Evolutionary conservation across 371 early-diverging fungal species (phyloP), one percentile per base, ranked within the genome.

Genomic region (Thermomucor indicae-seudaticae): DNA sequence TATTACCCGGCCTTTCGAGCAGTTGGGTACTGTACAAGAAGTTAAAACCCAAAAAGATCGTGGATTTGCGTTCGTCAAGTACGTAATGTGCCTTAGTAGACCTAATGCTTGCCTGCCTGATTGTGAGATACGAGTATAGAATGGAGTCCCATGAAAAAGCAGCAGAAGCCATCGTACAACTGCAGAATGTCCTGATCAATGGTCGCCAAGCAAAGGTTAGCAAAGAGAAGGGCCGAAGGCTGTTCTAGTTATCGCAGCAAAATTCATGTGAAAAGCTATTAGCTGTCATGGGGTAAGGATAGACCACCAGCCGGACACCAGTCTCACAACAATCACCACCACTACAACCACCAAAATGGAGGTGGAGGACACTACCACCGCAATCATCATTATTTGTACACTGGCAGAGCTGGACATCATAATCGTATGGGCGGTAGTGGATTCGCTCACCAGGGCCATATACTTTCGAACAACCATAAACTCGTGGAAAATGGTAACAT

Each of bases 221-320:
- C 11, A 2, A 27, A 45, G 12, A 45, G 11, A 1, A 16, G 34
- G 0, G 17, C 16, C 7, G 17, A 31, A 12, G 1, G 0, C 4
- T 30, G 16, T 14, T 29, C 6, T 8, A 30, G 5, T 12, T 27
- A 17, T 6, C 4, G 29, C 10, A 34, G 12, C 10, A 20, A 8
- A 34, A 20, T 27, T 27, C 14, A 6, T 46, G 27, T 46, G 45
- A 5, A 6, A 35, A 7, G 16, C 27, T 29, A 14, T 0, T 48
- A 89, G 89, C 77, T 89, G 57, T 90, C 91, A n/a, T 93, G 93
- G 93, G 93, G 93, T 49, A 90, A 89, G 66, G 92, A 91, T 47
- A 77, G 89, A 30, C 64, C 76, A 46, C 73, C 76, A 6, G 76
- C 73, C 3, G 55, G 55, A 28, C 51, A 50, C 11, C 51, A 51